Evolutionary conservation across 768 basidiomycete genomes (phyloP).

Genomic region (Mycena crocata): DNA sequence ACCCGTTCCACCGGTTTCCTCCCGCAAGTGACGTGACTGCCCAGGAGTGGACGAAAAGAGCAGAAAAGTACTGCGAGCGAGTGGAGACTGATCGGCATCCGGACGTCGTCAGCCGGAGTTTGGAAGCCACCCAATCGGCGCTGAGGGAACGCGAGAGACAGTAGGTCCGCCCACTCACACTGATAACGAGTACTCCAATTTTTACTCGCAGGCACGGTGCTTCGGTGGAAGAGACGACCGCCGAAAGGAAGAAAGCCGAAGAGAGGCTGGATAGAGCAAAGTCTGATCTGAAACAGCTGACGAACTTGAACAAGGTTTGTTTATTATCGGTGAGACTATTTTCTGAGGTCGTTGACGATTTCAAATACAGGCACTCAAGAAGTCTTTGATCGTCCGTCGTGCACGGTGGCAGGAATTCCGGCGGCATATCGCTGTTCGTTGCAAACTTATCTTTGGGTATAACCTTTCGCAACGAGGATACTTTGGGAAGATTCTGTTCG

Average conservation of each 20-base stretch:
- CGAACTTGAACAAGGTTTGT: conserved; percentile 71
- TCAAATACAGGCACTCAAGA: conserved; percentile 66
- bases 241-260: conserved; percentile 74
- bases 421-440: conserved; percentile 87
- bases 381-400: conserved; percentile 74
- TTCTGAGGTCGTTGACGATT: background rate
- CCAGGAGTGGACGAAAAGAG: conserved; percentile 76
- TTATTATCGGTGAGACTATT: background rate
- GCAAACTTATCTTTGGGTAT: conserved; percentile 84
- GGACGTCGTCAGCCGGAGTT: conserved; percentile 66
- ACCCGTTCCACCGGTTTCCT: background rate
- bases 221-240: conserved; percentile 80
- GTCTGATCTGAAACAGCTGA: conserved; percentile 72
- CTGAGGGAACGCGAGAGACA: conserved; percentile 73
- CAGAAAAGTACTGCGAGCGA: conserved; percentile 69
- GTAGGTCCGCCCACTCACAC: conserved; percentile 49
- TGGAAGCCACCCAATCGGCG: conserved; percentile 73
- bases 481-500: conserved; percentile 91
- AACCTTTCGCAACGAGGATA: conserved; percentile 90
- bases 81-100: conserved; percentile 70
- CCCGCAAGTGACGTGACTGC: background rate
- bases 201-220: conserved; percentile 73
- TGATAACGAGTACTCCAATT: conserved; percentile 6
- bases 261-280: conserved; percentile 69
- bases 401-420: conserved; percentile 90